Conservation (phyloP, 306 rosid genomes). For the Dryas alaskensis region DNA sequence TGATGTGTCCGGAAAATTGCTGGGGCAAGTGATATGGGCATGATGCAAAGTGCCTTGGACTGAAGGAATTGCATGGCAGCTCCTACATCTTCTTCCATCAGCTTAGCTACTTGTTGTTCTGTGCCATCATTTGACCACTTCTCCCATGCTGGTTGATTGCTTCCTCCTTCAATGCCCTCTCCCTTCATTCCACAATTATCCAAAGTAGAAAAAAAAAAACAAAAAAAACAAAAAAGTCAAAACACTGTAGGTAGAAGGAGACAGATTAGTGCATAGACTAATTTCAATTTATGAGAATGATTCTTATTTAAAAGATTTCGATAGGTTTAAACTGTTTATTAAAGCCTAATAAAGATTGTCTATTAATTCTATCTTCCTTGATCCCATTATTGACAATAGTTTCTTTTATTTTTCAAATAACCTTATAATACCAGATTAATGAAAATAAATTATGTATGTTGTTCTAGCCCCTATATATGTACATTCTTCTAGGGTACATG, state of each 20-base stretch:
- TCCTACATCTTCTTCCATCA: constrained; percentile 98
- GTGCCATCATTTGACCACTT: constrained; percentile 97
- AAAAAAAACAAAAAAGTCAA: not conserved
- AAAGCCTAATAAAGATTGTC: not conserved
- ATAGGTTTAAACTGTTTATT: not conserved
- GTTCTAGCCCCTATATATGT: not conserved
- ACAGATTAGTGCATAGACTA: not conserved
- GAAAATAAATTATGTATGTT: too few species aligned
- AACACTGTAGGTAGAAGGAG: not conserved
- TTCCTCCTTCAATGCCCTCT: constrained; percentile 59
- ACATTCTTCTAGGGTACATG: not conserved
- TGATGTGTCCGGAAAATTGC: constrained; percentile 78
- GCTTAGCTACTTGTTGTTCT: constrained; percentile 90
- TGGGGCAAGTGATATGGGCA: constrained; percentile 97
- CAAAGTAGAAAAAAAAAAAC: not conserved
- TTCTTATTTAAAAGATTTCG: not conserved
- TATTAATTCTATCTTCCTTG: too few species aligned
- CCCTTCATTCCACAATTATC: constrained; percentile 39
- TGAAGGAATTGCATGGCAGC: constrained; percentile 98
- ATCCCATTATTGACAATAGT: too few species aligned
- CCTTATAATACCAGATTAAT: too few species aligned
- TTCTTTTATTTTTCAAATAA: too few species aligned
- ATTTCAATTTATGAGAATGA: too few species aligned
- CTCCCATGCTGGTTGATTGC: constrained; percentile 70
- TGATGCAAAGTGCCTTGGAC: constrained; percentile 94